These are phyloP conservation scores for Chimonanthus salicifolius DNA, from an alignment of 164 flowering plant genomes.

Conservation along the genomic window DNA sequence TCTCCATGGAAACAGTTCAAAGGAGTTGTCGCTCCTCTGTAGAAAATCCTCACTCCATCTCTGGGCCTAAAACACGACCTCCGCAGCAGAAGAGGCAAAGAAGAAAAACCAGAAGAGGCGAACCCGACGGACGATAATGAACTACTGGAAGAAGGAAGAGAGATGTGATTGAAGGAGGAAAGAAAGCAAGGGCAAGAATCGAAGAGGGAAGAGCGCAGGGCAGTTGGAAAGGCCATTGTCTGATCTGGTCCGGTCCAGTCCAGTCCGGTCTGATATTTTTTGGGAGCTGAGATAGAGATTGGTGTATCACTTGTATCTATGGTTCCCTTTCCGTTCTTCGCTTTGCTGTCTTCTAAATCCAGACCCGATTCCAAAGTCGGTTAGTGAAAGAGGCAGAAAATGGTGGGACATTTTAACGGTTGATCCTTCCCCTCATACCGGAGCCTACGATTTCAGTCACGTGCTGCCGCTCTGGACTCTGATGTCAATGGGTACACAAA, in stretches of 20 bases:
- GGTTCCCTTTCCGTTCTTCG: background rate
- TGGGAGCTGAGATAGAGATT: background rate
- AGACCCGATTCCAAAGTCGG: background rate
- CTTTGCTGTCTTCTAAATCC: too few species aligned
- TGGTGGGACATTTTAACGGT: background rate
- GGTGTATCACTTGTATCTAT: background rate
- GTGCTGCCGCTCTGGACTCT: too few species aligned
- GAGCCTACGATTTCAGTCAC: too few species aligned
- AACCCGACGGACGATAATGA: slow-evolving; percentile 11
- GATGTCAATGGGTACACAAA: too few species aligned
- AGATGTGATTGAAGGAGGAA: background rate
- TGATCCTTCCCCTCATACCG: background rate
- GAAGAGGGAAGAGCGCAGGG: slow-evolving; percentile 32
- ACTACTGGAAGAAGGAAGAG: slow-evolving; percentile 8
- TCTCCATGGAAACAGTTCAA: slow-evolving; percentile 33
- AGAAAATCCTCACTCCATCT: slow-evolving; percentile 16
- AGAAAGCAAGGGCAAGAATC: background rate
- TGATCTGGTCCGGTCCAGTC: background rate
- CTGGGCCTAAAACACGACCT: background rate
- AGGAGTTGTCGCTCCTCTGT: background rate
- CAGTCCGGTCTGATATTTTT: background rate
- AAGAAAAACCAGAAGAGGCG: background rate
- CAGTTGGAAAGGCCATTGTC: slow-evolving; percentile 34
- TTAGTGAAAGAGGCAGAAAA: background rate
- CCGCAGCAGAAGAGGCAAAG: background rate